Evolutionary conservation across 805 yeast genomes (phyloP).

Genomic region (Myxozyma mucilagina): DNA sequence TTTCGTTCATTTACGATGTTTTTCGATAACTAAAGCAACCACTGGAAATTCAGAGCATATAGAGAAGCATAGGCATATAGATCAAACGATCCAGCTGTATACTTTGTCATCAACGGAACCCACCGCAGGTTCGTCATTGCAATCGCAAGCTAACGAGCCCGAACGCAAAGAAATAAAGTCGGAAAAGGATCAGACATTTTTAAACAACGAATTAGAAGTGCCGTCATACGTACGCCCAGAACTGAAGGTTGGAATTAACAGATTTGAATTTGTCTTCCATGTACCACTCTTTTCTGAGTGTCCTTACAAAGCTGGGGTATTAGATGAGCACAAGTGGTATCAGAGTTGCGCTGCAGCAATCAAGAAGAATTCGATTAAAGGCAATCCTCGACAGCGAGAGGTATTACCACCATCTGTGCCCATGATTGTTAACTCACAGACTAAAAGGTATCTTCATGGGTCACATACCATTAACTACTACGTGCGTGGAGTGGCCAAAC

Average conservation of each 20-base stretch:
- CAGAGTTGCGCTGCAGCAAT: not conserved
- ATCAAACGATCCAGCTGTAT: not conserved
- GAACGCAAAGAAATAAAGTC: not conserved
- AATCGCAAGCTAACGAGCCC: not conserved
- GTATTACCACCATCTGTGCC: not conserved
- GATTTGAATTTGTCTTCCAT: not conserved
- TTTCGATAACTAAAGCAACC: not conserved
- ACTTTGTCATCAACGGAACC: not conserved
- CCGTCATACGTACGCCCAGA: not conserved
- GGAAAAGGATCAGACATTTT: not conserved
- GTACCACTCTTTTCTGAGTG: constrained; percentile 9
- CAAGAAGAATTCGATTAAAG: not conserved
- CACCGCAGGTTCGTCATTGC: not conserved
- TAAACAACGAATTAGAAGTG: not conserved
- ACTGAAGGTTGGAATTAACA: not conserved
- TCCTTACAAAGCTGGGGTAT: not conserved
- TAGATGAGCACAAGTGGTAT: not conserved
- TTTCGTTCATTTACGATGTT: constrained; percentile 12
- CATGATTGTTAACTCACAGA: not conserved
- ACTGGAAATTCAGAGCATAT: not conserved
- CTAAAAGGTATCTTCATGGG: not conserved
- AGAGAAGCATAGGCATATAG: constrained; percentile 2
- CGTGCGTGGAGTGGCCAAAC: not conserved
- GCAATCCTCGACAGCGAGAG: not conserved
- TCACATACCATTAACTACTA: not conserved